Evolutionary conservation across 2,329 filamentous ascomycete species (phyloP), one percentile per base, ranked within the genome.

Genomic region (Orbilia brochopaga): DNA sequence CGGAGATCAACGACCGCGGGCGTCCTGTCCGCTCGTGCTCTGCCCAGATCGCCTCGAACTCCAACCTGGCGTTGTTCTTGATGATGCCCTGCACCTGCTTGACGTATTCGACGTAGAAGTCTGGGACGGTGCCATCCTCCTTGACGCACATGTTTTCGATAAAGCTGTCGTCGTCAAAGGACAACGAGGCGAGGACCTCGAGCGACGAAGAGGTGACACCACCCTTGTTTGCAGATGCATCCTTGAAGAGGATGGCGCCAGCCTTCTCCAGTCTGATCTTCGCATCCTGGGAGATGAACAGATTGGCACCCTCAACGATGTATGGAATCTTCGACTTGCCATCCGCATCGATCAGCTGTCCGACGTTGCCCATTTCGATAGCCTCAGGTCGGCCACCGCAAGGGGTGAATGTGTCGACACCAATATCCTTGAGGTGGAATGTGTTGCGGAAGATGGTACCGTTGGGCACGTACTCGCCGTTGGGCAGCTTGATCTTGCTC

Each of bases 11-110:
- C 73, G 91, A 95, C 73, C 92, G 87, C 21, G 91, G 82, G 61
- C 88, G 83, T 58, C 91, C 90, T 1, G 90, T 96, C 79, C 88
- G 81, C 80, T 94, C 87, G 78, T 96, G 87, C 81, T 99, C 94
- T 75, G 91, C 87, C 94, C 94, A 99, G 81, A 99, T 95, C 48
- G 94, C 94, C 82, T 99, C 94, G 76, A 99, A 99, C 80, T 99
- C 94, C 37, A 99, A 87, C 15, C 87, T 84, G 1, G 94, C 94
- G 76, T 99, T 99, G 76, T 92, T 87, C 80, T 90, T 87, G 79
- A 99, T 97, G 78, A 89, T 92, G 74, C 86, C 85, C 81, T 99
- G 94, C 1, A 99, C 94, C 78, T 92, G 86, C 79, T 89, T 90
- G 77, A 99, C 94, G 77, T 99, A 99, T 48, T 87, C 86, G 78